A percentile compares a stretch with the other conserved stretches of the same genome.
phyloP scores from a whole-genome alignment of 1,284 basidiomycete genomes.

The Trametes hirsuta region DNA sequence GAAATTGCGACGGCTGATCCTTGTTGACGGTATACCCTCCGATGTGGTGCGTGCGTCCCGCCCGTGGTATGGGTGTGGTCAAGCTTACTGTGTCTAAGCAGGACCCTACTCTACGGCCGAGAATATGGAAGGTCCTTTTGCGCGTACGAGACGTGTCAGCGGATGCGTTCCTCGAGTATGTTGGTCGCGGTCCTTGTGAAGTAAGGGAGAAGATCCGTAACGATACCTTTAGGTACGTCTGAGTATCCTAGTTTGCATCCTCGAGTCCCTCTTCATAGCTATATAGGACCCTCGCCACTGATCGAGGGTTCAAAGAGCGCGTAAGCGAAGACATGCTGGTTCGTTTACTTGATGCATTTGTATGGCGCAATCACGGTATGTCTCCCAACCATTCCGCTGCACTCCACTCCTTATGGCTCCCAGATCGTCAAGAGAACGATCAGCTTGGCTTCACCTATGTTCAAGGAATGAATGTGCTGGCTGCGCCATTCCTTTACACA shows the following conservation, averaged over 20 bases:
- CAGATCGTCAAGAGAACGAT: conserved; percentile 73
- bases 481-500: conserved; percentile 95
- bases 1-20: conserved; percentile 80
- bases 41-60: conserved; percentile 45
- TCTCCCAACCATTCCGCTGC: background rate
- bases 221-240: conserved; percentile 66
- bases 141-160: conserved; percentile 78
- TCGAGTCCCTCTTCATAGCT: conserved; percentile 3
- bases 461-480: conserved; percentile 98
- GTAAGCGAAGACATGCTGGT: conserved; percentile 98
- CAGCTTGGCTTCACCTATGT: conserved; percentile 91
- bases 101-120: conserved; percentile 77
- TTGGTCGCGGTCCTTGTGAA: conserved; percentile 82
- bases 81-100: conserved; percentile 31
- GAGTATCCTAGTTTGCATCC: conserved; percentile 28
- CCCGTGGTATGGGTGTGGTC: background rate
- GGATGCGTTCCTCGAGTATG: conserved; percentile 80
- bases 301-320: conserved; percentile 91
- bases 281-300: conserved; percentile 90
- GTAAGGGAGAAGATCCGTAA: conserved; percentile 90
- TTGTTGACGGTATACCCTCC: conserved; percentile 88
- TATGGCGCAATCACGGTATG: conserved; percentile 89
- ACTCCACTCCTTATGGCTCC: background rate
- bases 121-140: conserved; percentile 92
- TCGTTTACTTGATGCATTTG: conserved; percentile 92